A percentile compares a stretch with the other conserved stretches of the same genome.
Conservation (phyloP, 331 rosid genomes). For the Rosa hybrid region DNA sequence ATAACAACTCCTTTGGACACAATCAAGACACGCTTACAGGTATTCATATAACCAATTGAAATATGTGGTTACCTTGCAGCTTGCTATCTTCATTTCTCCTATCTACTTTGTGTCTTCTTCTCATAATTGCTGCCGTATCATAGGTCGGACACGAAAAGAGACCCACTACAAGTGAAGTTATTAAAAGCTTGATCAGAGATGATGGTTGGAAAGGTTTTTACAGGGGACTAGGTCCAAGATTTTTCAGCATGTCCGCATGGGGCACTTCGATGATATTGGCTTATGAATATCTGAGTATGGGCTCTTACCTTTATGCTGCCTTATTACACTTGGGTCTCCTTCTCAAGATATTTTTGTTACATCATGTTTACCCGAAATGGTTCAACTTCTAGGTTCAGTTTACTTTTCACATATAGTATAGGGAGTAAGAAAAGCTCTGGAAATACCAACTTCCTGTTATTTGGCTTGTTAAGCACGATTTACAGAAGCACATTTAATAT, state of each 20-base stretch:
- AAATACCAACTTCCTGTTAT: not conserved
- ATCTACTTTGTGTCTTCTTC: conserved; percentile 14
- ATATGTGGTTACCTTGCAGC: not conserved
- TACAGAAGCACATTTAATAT: not conserved
- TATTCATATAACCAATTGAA: conserved; percentile 31
- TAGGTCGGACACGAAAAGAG: conserved; percentile 77
- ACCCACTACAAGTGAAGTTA: conserved; percentile 69
- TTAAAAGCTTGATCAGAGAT: conserved; percentile 63
- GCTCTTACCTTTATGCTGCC: conserved; percentile 25
- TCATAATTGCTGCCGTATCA: conserved; percentile 19
- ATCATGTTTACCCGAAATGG: not conserved
- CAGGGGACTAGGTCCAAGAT: conserved; percentile 92
- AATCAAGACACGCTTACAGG: conserved; percentile 96
- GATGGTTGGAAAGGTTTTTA: conserved; percentile 97
- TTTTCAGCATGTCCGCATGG: conserved; percentile 94
- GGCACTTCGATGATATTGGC: conserved; percentile 93
- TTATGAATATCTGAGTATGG: conserved; percentile 85
- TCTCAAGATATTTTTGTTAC: conserved; percentile 7
- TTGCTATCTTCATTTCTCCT: conserved; percentile 18
- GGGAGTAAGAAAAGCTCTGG: not conserved
- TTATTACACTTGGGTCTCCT: not conserved
- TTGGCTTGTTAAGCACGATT: not conserved
- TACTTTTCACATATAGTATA: not conserved
- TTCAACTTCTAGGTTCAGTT: not conserved
- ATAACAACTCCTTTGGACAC: conserved; percentile 90